Percentiles rank a stretch among this genome's conserved stretches.
phyloP scores from a whole-genome alignment of 257 asterid genomes.

The Solanum boliviense region DNA sequence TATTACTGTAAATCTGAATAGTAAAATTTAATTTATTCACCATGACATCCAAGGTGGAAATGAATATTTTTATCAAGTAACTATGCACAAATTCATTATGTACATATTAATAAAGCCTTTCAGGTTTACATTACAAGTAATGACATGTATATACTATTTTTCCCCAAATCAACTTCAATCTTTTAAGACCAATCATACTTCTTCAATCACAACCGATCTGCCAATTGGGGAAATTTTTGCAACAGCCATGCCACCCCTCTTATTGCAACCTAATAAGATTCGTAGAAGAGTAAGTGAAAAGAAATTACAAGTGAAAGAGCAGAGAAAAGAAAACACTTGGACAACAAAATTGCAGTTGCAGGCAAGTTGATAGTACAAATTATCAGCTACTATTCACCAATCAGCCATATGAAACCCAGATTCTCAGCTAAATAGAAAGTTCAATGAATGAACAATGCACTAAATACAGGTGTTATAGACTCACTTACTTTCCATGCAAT shows the following conservation, averaged over 20 bases:
- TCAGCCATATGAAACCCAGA: neutral
- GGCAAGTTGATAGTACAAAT: neutral
- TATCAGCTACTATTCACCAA: neutral
- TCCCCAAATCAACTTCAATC: neutral
- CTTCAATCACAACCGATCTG: slow-evolving; percentile 28
- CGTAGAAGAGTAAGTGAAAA: neutral
- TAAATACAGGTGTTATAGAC: neutral
- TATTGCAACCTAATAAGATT: slow-evolving; percentile 42
- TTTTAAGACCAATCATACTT: neutral
- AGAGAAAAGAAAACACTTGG: neutral
- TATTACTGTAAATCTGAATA: neutral
- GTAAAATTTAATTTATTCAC: too few relatives aligned
- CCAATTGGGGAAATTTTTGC: slow-evolving; percentile 62
- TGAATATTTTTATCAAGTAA: neutral
- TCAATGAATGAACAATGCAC: neutral
- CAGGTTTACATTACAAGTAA: neutral
- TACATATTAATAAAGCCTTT: neutral
- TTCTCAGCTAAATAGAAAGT: neutral
- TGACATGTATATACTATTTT: neutral
- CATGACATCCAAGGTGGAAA: neutral
- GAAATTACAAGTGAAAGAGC: neutral
- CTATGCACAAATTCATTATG: neutral
- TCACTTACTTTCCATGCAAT: neutral
- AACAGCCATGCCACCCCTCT: slow-evolving; percentile 83
- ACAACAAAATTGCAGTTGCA: neutral